Percentiles rank a stretch among this genome's conserved stretches.
Conservation (phyloP, 331 rosid genomes). For the Quercus lobata region DNA sequence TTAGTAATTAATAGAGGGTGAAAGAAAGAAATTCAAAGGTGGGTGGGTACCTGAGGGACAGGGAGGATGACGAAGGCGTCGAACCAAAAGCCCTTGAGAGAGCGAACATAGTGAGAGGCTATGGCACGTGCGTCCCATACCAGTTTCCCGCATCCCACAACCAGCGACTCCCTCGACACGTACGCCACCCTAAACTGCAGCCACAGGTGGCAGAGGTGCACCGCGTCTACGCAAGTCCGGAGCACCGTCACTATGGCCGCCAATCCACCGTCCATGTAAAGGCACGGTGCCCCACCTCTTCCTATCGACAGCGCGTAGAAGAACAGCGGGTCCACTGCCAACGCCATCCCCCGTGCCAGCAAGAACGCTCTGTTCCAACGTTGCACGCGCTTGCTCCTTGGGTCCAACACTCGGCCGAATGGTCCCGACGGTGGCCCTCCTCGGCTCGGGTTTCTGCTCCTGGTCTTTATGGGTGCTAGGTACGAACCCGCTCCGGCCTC, state of each 20-base stretch:
- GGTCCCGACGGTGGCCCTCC: conserved; percentile 11
- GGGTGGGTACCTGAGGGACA: conserved; percentile 62
- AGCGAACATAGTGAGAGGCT: conserved; percentile 64
- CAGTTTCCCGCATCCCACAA: conserved; percentile 93
- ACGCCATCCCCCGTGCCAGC: conserved; percentile 81
- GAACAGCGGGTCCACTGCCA: conserved; percentile 86
- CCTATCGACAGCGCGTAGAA: conserved; percentile 90
- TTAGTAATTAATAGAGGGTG: no score
- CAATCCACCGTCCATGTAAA: conserved; percentile 74
- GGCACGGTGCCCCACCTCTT: conserved; percentile 69
- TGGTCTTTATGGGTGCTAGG: conserved; percentile 59
- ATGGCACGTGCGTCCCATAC: conserved; percentile 93
- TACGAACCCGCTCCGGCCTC: conserved; percentile 95
- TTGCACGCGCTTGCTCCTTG: conserved; percentile 81
- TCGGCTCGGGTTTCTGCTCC: conserved; percentile 15
- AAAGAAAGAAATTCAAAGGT: no score
- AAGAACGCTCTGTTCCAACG: conserved; percentile 73
- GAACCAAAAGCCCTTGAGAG: conserved; percentile 82
- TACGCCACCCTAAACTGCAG: conserved; percentile 81
- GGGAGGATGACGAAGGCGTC: conserved; percentile 90
- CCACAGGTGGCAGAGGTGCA: conserved; percentile 75
- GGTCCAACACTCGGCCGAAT: conserved; percentile 67
- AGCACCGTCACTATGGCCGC: conserved; percentile 71
- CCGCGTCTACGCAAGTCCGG: conserved; percentile 68
- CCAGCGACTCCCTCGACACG: conserved; percentile 87